These are phyloP conservation scores for Phytophthora kernoviae DNA, from an alignment of 352 stramenopile genomes.

Conservation along the genomic window DNA sequence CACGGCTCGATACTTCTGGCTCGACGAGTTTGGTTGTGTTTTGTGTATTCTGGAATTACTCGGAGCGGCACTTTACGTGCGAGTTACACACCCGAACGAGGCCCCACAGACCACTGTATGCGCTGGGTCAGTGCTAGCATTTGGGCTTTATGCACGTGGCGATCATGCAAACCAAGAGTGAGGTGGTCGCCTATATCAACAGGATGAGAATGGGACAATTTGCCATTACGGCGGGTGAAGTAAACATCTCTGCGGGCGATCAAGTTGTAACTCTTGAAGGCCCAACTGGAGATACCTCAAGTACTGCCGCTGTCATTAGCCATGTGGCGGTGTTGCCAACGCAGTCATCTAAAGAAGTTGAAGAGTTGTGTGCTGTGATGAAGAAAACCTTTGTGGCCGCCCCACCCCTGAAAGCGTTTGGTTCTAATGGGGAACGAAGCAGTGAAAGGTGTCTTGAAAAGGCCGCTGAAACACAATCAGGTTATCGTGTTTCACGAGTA, in stretches of 20 bases:
- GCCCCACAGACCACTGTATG: background rate
- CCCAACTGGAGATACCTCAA: slow-evolving; percentile 12
- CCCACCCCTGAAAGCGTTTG: slow-evolving; percentile 50
- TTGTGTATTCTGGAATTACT: slow-evolving; percentile 25
- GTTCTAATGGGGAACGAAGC: slow-evolving; percentile 24
- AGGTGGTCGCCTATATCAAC: slow-evolving; percentile 28
- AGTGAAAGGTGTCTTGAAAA: slow-evolving; percentile 37
- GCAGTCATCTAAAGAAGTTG: slow-evolving; percentile 12
- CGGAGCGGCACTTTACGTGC: slow-evolving; percentile 15
- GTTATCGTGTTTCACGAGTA: slow-evolving; percentile 56
- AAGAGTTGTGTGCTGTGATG: slow-evolving; percentile 45
- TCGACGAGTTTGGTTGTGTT: slow-evolving; percentile 12
- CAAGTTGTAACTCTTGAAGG: slow-evolving; percentile 24
- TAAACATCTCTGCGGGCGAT: background rate
- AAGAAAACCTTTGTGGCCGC: slow-evolving; percentile 49
- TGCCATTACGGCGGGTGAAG: background rate
- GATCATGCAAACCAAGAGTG: slow-evolving; percentile 7
- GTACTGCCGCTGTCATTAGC: slow-evolving; percentile 33
- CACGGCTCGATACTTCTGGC: slow-evolving; percentile 10
- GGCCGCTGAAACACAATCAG: slow-evolving; percentile 42
- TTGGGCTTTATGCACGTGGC: slow-evolving; percentile 39
- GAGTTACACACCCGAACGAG: slow-evolving; percentile 14
- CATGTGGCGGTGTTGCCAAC: slow-evolving; percentile 50
- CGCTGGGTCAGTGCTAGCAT: slow-evolving; percentile 3
- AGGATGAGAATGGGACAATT: slow-evolving; percentile 12